A percentile compares a stretch with the other conserved stretches of the same genome.
Conservation (phyloP, 75 land plant species). For the Pinus albicaulis region DNA sequence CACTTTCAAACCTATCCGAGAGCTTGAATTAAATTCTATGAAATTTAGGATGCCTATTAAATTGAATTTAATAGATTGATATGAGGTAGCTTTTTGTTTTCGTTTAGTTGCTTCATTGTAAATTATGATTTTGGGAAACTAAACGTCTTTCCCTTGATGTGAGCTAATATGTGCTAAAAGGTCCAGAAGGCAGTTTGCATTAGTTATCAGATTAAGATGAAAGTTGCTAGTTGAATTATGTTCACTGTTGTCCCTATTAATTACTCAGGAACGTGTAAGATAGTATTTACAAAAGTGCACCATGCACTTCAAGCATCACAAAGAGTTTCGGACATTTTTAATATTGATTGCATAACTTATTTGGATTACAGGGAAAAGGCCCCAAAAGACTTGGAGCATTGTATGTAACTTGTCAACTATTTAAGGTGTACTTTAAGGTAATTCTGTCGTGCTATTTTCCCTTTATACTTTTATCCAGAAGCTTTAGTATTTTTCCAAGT, state of each 20-base stretch:
- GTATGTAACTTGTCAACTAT: slow-evolving; percentile 96
- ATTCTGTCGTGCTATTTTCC: background rate
- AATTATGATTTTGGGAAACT: background rate
- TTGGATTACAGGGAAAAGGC: slow-evolving; percentile 84
- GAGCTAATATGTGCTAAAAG: background rate
- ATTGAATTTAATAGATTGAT: background rate
- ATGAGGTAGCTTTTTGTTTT: background rate
- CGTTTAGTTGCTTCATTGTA: background rate
- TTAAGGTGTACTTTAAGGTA: slow-evolving; percentile 98
- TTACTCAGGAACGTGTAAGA: background rate
- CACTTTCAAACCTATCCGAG: background rate
- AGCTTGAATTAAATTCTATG: background rate
- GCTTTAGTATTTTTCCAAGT: background rate
- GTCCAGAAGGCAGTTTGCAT: background rate
- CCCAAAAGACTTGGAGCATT: slow-evolving; percentile 97
- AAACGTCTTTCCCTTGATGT: background rate
- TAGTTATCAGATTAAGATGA: background rate
- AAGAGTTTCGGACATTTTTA: background rate
- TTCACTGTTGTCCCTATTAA: background rate
- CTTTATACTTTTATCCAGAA: background rate
- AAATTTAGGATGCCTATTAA: background rate
- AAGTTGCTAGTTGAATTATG: background rate
- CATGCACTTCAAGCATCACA: background rate
- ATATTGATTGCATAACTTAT: background rate
- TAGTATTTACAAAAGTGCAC: background rate